A percentile compares a stretch with the other conserved stretches of the same genome.
Conservation (phyloP, 176 grass and related monocot genomes). For the Panicum miliaceum region DNA sequence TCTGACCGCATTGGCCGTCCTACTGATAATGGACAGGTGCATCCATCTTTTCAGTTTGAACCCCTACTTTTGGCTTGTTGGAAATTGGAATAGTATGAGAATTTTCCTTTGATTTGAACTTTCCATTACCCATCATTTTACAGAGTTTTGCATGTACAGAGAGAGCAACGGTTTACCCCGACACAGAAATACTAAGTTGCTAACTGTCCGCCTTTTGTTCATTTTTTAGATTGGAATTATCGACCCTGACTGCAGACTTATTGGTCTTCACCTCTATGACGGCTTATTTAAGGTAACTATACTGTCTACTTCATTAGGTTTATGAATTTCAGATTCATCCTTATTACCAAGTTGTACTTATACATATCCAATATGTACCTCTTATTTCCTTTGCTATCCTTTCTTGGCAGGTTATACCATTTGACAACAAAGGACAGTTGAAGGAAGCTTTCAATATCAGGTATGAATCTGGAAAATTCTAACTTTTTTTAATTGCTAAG, state of each 20-base stretch:
- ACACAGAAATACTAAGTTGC: background rate
- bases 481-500: conserved; percentile 11
- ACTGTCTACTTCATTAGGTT: conserved; percentile 2
- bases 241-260: conserved; percentile 90
- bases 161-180: background rate
- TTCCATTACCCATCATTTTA: conserved; percentile 12
- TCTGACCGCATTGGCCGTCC: conserved; percentile 98
- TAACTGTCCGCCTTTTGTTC: background rate
- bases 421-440: conserved; percentile 98
- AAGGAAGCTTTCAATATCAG: conserved; percentile 99
- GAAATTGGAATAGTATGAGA: conserved; percentile 25
- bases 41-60: background rate
- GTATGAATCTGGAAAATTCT: conserved; percentile 44
- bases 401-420: conserved; percentile 88
- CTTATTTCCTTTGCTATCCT: conserved; percentile 17
- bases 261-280: conserved; percentile 94
- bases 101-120: background rate
- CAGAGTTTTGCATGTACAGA: background rate
- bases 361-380: background rate
- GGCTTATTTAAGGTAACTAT: conserved; percentile 91
- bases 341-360: conserved; percentile 4
- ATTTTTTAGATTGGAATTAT: conserved; percentile 88
- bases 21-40: conserved; percentile 96
- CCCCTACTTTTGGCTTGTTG: background rate
- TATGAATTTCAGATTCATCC: conserved; percentile 16